Base-by-base conservation (phyloP, 306 rosid genomes). In the Quercus wislizeni region DNA sequence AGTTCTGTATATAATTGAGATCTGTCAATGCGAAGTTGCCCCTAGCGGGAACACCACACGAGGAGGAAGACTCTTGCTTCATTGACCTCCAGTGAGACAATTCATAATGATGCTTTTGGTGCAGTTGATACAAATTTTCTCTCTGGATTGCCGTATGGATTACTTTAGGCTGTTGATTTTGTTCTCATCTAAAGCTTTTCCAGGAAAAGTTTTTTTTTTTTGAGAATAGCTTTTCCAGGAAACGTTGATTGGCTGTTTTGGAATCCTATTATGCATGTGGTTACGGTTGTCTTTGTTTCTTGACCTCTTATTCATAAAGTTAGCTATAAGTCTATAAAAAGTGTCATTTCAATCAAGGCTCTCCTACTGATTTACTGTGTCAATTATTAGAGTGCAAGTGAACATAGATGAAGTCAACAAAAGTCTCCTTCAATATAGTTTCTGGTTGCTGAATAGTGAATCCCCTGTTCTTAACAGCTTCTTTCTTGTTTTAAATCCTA, bases 81-180 rank as follows among this genome's bases (percentile, higher is more conserved):
- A 11, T 74, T 69, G 84, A 80, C 80, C 56, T 6, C 55, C 35
- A 74, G 57, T 51, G 69, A 78, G 86, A 83, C 86, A 74, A 58
- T 20, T 74, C 21, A 63, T 65, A 78, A 74, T 83, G 73, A 71
- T 71, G 15, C 55, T 46, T 69, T 74, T 49, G 10, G 5, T 54
- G 49, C 59, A 30, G 65, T 67, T 73, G 55, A 73, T 63, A 27
- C 19, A 8, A n/a, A 9, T 28, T 55, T 73, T 78, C 17, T 43
- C 51, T 77, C 75, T 41, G 58, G 74, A 65, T 78, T 21, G 27
- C 41, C 3, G n/a, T 41, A 14, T 41, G 28, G 18, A 6, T 77
- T 25, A 19, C 55, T 43, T 14, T 68, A 74, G 11, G 68, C 33
- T 49, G n/a, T 49, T 57, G 72, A 72, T 64, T 72, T 52, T 62